Evolutionary conservation across 108 stramenopile species (phyloP).

Genomic region (Nitzschia palea): DNA sequence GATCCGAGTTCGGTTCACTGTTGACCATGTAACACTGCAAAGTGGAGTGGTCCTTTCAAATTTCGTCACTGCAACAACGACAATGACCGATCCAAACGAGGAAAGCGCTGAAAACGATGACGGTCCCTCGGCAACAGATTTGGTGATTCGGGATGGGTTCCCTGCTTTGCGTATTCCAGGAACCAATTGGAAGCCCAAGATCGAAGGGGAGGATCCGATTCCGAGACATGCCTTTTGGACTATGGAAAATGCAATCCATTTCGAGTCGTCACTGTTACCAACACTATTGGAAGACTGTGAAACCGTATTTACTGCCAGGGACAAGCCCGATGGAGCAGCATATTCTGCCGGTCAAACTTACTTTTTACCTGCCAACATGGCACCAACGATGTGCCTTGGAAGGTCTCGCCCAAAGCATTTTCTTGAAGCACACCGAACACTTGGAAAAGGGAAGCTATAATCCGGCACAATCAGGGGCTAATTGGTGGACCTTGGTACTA

Average conservation of each 20-base stretch:
- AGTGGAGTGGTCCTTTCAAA: too few relatives aligned
- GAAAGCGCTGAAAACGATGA: constrained; percentile 18
- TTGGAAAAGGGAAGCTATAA: constrained; percentile 56
- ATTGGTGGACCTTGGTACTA: constrained; percentile 93
- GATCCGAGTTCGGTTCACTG: too few relatives aligned
- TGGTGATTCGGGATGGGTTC: constrained; percentile 56
- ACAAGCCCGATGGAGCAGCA: constrained; percentile 62
- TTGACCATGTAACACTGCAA: too few relatives aligned
- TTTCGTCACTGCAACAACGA: too few relatives aligned
- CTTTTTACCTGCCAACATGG: constrained; percentile 79
- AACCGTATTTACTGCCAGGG: constrained; percentile 75
- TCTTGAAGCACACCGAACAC: constrained; percentile 65
- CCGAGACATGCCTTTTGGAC: constrained; percentile 69
- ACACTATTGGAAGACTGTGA: constrained; percentile 60
- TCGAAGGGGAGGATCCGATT: constrained; percentile 54
- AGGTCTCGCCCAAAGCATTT: constrained; percentile 68
- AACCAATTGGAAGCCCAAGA: constrained; percentile 21
- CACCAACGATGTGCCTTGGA: constrained; percentile 86
- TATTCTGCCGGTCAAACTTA: constrained; percentile 82
- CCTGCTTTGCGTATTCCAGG: constrained; percentile 42
- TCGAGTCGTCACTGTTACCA: constrained; percentile 28
- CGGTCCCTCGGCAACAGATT: constrained; percentile 38
- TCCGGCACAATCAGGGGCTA: constrained; percentile 77
- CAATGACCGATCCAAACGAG: too few relatives aligned
- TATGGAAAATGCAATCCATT: constrained; percentile 42